phyloP scores from a whole-genome alignment of 1,139 yeast species.

The Saccharomyces hybrid region DNA sequence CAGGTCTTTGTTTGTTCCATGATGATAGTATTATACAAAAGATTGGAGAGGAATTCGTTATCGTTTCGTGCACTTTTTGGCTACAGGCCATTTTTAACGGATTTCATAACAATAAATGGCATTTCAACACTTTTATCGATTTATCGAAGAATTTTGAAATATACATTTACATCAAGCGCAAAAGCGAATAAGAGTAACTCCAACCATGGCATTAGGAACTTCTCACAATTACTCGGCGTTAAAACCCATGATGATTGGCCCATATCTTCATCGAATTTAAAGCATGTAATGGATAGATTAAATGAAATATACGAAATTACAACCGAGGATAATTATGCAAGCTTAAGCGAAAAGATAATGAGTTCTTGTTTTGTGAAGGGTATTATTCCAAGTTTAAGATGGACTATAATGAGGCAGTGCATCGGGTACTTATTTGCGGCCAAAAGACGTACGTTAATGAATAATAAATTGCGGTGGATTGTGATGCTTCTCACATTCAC shows the following conservation, averaged over 20 bases:
- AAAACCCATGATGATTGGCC: constrained; percentile 10
- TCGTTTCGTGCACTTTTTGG: constrained; percentile 11
- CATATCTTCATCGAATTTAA: constrained; percentile 12
- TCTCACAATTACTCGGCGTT: constrained; percentile 2
- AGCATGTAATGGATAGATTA: constrained; percentile 20
- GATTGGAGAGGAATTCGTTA: constrained; percentile 1
- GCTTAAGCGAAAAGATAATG: constrained; percentile 14
- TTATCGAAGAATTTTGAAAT: constrained; percentile 5
- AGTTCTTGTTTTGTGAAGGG: constrained; percentile 20
- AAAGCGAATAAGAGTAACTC: not conserved
- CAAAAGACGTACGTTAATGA: not conserved
- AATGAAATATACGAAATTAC: constrained; percentile 23
- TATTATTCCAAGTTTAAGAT: constrained; percentile 20
- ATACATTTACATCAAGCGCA: constrained; percentile 1
- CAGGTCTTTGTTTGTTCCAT: constrained; percentile 13
- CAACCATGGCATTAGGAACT: constrained; percentile 1
- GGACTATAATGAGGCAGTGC: constrained; percentile 26
- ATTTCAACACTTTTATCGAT: constrained; percentile 17
- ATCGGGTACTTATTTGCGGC: constrained; percentile 6
- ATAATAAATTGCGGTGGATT: not conserved
- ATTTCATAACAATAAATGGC: constrained; percentile 14
- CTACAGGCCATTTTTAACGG: constrained; percentile 12
- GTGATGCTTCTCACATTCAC: not conserved
- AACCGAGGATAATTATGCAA: constrained; percentile 8
- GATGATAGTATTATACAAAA: constrained; percentile 11